A percentile compares a stretch with the other conserved stretches of the same genome.
These are phyloP conservation scores for Thelephora terrestris DNA, from an alignment of 1,284 basidiomycete species.

Conservation along the genomic window DNA sequence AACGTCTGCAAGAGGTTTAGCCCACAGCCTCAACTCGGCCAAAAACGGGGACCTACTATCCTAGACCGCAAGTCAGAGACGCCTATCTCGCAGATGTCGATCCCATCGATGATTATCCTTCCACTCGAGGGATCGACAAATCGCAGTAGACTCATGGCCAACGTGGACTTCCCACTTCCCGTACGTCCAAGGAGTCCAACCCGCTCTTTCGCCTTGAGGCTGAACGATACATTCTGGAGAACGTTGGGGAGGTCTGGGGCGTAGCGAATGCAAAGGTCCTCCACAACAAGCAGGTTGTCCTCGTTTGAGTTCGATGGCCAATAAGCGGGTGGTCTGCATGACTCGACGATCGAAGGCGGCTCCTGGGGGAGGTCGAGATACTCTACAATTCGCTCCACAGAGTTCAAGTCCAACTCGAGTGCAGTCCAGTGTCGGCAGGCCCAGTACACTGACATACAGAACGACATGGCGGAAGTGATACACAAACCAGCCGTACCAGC, in stretches of 20 bases:
- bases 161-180: conserved; percentile 64
- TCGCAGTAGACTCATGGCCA: conserved; percentile 80
- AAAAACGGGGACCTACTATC: conserved; percentile 34
- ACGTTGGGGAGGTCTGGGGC: conserved; percentile 79
- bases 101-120: conserved; percentile 76
- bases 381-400: conserved; percentile 82
- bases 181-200: conserved; percentile 71
- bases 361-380: conserved; percentile 86
- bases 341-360: conserved; percentile 61
- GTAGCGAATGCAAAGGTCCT: conserved; percentile 75
- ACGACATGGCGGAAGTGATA: conserved; percentile 66
- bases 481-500: conserved; percentile 80
- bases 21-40: conserved; percentile 1
- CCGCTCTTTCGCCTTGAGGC: conserved; percentile 51
- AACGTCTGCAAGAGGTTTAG: conserved; percentile 42
- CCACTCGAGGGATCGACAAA: conserved; percentile 82
- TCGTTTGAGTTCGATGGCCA: conserved; percentile 72
- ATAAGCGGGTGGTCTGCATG: conserved; percentile 65
- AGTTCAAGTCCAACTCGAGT: conserved; percentile 59
- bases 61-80: conserved; percentile 74
- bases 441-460: conserved; percentile 52
- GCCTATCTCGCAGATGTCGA: conserved; percentile 85
- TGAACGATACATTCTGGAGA: conserved; percentile 66
- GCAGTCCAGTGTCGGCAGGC: conserved; percentile 53
- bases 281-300: conserved; percentile 30